These are phyloP conservation scores for Penicillium argentinense DNA, from an alignment of 495 filamentous ascomycete species.

Conservation along the genomic window DNA sequence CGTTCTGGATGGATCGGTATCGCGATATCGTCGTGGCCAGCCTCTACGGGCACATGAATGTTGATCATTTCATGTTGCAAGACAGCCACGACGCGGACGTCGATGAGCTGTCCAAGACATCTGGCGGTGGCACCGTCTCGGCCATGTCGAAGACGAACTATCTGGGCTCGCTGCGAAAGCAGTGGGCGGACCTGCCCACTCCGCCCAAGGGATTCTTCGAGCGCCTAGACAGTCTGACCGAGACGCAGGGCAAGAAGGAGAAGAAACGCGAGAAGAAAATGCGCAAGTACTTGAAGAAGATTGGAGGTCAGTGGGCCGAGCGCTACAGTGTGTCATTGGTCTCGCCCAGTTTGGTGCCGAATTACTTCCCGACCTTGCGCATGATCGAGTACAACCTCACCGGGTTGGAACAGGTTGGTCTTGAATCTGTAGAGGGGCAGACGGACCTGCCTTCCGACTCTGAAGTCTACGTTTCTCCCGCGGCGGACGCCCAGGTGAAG, in stretches of 20 bases:
- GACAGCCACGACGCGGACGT: constrained; percentile 75
- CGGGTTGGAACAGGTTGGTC: constrained; percentile 58
- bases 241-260: constrained; percentile 19
- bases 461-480: background rate
- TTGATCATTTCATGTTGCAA: constrained; percentile 95
- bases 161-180: constrained; percentile 70
- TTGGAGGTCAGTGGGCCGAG: constrained; percentile 80
- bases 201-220: constrained; percentile 37
- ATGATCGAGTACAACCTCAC: constrained; percentile 93
- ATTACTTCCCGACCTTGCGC: constrained; percentile 84
- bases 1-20: constrained; percentile 84
- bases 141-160: constrained; percentile 71
- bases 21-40: constrained; percentile 82
- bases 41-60: constrained; percentile 96
- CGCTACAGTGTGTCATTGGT: constrained; percentile 80
- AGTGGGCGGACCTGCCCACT: constrained; percentile 74
- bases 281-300: constrained; percentile 59
- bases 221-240: constrained; percentile 15
- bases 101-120: constrained; percentile 8
- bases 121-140: constrained; percentile 40
- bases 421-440: no score
- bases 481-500: constrained; percentile 36
- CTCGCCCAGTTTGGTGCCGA: constrained; percentile 84
- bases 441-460: no score
- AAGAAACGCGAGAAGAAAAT: constrained; percentile 50